Base-by-base conservation (phyloP, 164 flowering plant species). In the Akebia trifoliata region DNA sequence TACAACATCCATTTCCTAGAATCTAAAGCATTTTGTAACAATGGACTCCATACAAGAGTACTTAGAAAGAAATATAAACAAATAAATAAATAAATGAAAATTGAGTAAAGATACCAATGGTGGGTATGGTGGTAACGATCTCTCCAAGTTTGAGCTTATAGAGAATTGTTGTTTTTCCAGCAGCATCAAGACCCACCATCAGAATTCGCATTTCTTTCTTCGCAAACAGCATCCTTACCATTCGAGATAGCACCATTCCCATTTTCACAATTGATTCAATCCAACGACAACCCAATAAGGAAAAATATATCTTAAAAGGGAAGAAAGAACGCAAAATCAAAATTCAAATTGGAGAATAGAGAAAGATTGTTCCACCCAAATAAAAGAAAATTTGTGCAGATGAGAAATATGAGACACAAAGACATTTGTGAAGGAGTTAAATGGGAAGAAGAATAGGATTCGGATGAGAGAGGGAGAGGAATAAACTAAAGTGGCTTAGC, bases 101-200 rank as follows among this genome's bases (percentile, higher is more conserved):
- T n/a, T 25, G 4, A 30, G 2, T 12, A 14, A 30, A 28, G 5
- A 44, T 72, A 79, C 81, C 84, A 29, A 80, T 73, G 17, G 84
- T 77, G 43, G 84, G 81, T 12, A 69, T 61, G 22, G 76, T 75
- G 0, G 74, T 62, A 28, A 80, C 74, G 17, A 77, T 65, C 54
- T 77, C 75, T 44, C 84, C 84, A 7, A 80, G 77, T 69, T 79
- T 79, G 22, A 79, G 69, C 59, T 76, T 79, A 72, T 76, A 79
- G 10, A 77, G 67, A 51, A 80, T 75, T 57, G 82, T 78, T 25
- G 85, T 77, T 67, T 80, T 80, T 26, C 82, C 82, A 12, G 85
- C 73, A 24, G 72, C 77, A 61, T 80, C 80, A 47, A 80, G 82
- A 53, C 82, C 82, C 39, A 77, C 76, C 82, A 80, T 75, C 54